Evolutionary conservation across 306 rosid genomes (phyloP).

Genomic region (Arachis hypogaea): DNA sequence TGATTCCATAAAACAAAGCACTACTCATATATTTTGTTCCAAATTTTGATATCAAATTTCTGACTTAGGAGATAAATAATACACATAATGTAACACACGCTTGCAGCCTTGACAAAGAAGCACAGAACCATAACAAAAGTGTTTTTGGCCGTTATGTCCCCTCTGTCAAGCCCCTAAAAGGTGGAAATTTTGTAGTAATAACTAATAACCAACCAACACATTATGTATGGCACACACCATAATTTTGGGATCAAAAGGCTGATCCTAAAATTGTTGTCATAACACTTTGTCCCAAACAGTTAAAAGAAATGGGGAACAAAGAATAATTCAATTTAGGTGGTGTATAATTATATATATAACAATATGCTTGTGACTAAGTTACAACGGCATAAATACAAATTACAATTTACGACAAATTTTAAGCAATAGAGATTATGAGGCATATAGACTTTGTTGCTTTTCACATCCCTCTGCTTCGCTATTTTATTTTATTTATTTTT

Average conservation of each 20-base stretch:
- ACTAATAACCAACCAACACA: neutral
- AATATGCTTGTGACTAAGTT: neutral
- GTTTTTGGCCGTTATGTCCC: neutral
- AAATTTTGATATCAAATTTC: neutral
- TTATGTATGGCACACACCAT: neutral
- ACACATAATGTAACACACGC: neutral
- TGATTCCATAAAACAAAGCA: neutral
- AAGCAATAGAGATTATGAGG: neutral
- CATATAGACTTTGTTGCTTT: neutral
- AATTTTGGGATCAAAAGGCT: neutral
- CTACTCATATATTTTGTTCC: neutral
- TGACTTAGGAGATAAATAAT: neutral
- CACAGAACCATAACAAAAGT: neutral
- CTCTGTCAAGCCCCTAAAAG: neutral
- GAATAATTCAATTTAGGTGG: too few species aligned
- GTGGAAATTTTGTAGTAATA: neutral
- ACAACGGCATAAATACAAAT: neutral
- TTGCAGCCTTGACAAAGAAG: constrained; percentile 1
- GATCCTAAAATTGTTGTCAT: neutral
- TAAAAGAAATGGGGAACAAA: neutral
- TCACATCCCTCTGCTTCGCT: neutral
- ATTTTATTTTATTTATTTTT: too few species aligned
- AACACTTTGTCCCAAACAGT: neutral
- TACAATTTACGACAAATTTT: neutral
- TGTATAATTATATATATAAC: neutral